A percentile compares a stretch with the other conserved stretches of the same genome.
Evolutionary conservation across 441 rosid genomes (phyloP).

Genomic region (Pelargonium australe): DNA sequence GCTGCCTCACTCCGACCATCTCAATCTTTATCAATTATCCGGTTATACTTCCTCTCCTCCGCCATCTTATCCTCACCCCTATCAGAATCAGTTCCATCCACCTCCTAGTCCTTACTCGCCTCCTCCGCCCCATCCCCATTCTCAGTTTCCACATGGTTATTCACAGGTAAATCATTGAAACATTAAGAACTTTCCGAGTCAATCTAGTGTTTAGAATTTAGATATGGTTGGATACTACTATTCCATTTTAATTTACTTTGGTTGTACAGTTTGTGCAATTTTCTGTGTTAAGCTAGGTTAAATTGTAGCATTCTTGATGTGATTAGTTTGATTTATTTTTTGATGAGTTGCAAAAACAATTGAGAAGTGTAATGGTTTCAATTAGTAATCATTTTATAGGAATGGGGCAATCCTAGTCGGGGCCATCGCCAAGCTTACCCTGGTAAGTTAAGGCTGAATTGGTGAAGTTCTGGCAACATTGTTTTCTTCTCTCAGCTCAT

Average conservation of each 20-base stretch:
- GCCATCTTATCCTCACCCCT: slow-evolving; percentile 34
- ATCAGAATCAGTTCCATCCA: slow-evolving; percentile 25
- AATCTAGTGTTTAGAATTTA: background rate
- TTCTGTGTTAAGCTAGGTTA: background rate
- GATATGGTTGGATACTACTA: too few relatives aligned
- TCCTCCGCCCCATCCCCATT: slow-evolving; percentile 36
- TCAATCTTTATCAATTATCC: slow-evolving; percentile 20
- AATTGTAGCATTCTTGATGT: too few relatives aligned
- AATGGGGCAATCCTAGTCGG: background rate
- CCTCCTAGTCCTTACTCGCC: slow-evolving; percentile 33
- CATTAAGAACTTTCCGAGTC: background rate
- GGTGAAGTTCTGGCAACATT: background rate
- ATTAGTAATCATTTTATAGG: background rate
- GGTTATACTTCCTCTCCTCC: slow-evolving; percentile 42
- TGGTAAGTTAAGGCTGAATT: background rate
- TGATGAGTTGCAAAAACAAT: background rate
- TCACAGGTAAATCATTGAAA: slow-evolving; percentile 36
- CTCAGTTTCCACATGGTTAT: slow-evolving; percentile 37
- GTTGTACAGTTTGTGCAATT: background rate
- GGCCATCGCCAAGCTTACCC: background rate
- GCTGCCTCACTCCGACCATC: slow-evolving; percentile 29
- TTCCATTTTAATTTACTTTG: too few relatives aligned
- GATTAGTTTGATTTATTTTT: background rate
- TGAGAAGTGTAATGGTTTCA: background rate
- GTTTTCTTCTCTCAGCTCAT: background rate